Percentiles rank a stretch among this genome's conserved stretches.
These are phyloP conservation scores for Seiridium cupressi DNA, from an alignment of 2,329 filamentous ascomycete species.

Conservation along the genomic window DNA sequence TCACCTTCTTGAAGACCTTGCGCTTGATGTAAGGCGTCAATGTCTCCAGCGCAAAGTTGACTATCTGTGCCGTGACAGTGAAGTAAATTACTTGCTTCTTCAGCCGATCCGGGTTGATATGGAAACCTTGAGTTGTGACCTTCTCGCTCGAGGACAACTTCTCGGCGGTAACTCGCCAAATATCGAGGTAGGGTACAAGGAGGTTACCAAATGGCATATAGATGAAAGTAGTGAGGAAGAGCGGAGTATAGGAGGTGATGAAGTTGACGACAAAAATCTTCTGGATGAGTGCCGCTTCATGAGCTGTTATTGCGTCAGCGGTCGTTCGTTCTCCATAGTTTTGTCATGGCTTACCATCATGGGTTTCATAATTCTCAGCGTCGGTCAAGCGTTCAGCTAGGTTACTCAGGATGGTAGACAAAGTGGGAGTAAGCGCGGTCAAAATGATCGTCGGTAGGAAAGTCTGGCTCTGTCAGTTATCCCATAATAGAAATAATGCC, in stretches of 20 bases:
- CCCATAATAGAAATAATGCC: background rate
- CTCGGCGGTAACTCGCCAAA: slow-evolving; percentile 74
- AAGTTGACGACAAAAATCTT: slow-evolving; percentile 98
- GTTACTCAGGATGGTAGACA: slow-evolving; percentile 71
- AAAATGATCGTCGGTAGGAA: slow-evolving; percentile 88
- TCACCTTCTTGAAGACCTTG: slow-evolving; percentile 73
- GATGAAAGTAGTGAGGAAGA: slow-evolving; percentile 90
- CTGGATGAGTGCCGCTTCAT: slow-evolving; percentile 79
- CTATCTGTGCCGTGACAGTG: slow-evolving; percentile 88
- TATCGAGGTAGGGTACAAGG: slow-evolving; percentile 80
- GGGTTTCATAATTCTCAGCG: slow-evolving; percentile 89
- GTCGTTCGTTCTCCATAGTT: background rate
- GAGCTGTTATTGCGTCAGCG: slow-evolving; percentile 44
- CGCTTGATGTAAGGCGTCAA: slow-evolving; percentile 84
- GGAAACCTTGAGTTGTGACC: slow-evolving; percentile 64
- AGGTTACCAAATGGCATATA: slow-evolving; percentile 88
- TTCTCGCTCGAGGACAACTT: slow-evolving; percentile 75
- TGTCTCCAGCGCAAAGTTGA: slow-evolving; percentile 82
- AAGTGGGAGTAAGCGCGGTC: slow-evolving; percentile 75
- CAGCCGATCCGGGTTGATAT: slow-evolving; percentile 79
- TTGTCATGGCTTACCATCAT: slow-evolving; percentile 51
- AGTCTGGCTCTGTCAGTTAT: slow-evolving; percentile 46
- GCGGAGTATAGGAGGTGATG: slow-evolving; percentile 89
- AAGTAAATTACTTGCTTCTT: slow-evolving; percentile 94
- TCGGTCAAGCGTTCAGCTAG: slow-evolving; percentile 77